A percentile compares a stretch with the other conserved stretches of the same genome.
These are phyloP conservation scores for Striga hermonthica DNA, from an alignment of 305 asterid genomes.

Conservation along the genomic window DNA sequence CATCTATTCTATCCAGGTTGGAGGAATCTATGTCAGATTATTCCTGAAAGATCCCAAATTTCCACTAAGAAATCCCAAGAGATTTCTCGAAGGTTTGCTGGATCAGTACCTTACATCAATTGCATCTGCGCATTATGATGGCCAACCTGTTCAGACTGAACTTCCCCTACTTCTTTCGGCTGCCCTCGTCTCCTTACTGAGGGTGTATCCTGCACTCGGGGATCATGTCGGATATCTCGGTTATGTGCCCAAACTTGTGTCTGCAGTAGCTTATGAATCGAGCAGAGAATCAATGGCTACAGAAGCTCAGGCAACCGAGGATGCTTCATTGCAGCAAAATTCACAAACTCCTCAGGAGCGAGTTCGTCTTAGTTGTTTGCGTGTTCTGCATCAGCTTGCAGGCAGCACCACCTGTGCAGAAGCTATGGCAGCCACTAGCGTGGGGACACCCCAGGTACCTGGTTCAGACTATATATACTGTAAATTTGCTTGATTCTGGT, in stretches of 20 bases:
- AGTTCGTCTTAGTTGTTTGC: slow-evolving; percentile 95
- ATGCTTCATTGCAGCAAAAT: slow-evolving; percentile 46
- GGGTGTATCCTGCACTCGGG: slow-evolving; percentile 96
- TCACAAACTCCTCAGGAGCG: slow-evolving; percentile 89
- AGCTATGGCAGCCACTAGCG: slow-evolving; percentile 99
- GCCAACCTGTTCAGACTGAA: slow-evolving; percentile 72
- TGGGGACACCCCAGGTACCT: slow-evolving; percentile 88
- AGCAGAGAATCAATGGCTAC: slow-evolving; percentile 93
- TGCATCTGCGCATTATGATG: slow-evolving; percentile 77
- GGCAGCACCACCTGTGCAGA: slow-evolving; percentile 97
- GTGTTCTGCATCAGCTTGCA: slow-evolving; percentile 97
- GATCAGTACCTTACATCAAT: slow-evolving; percentile 98
- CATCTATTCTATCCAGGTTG: slow-evolving; percentile 59
- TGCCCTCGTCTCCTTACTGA: slow-evolving; percentile 86
- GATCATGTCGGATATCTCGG: slow-evolving; percentile 99
- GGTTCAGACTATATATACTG: slow-evolving; percentile 11
- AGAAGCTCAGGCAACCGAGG: slow-evolving; percentile 58
- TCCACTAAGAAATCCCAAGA: slow-evolving; percentile 94
- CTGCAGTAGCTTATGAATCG: slow-evolving; percentile 94
- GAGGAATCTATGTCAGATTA: slow-evolving; percentile 92
- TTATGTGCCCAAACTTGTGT: slow-evolving; percentile 91
- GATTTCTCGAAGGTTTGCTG: slow-evolving; percentile 90
- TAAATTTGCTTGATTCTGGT: slow-evolving; percentile 12
- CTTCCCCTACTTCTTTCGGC: slow-evolving; percentile 98
- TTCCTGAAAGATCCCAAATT: slow-evolving; percentile 98